These are phyloP conservation scores for Hanseniaspora nectarophila DNA, from an alignment of 805 yeast genomes.

Conservation along the genomic window DNA sequence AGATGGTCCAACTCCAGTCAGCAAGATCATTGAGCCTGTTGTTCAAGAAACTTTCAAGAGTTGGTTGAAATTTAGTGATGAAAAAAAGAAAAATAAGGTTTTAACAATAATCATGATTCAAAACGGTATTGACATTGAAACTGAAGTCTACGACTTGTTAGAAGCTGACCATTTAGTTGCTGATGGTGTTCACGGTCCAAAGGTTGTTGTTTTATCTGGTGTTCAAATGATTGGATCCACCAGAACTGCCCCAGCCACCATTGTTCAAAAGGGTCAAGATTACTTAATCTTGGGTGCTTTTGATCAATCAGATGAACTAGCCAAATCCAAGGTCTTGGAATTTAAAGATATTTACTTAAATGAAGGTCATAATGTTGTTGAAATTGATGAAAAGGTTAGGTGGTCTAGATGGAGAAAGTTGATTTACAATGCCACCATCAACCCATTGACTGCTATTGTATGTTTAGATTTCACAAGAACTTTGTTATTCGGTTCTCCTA, in stretches of 20 bases:
- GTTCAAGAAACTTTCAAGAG: constrained; percentile 23
- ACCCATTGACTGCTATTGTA: constrained; percentile 50
- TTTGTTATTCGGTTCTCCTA: constrained; percentile 15
- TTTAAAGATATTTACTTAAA: constrained; percentile 16
- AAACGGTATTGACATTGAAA: constrained; percentile 52
- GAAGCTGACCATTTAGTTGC: constrained; percentile 13
- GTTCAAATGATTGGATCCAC: constrained; percentile 18
- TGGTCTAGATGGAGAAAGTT: constrained; percentile 53
- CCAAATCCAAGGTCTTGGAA: constrained; percentile 14
- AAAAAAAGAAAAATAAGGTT: constrained; percentile 14
- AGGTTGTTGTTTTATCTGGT: constrained; percentile 16
- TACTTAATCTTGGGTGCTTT: constrained; percentile 17
- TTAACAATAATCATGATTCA: constrained; percentile 49
- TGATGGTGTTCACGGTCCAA: constrained; percentile 15
- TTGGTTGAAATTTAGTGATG: constrained; percentile 8
- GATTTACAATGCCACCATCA: constrained; percentile 56
- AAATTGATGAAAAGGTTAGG: constrained; percentile 17
- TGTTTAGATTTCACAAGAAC: constrained; percentile 26
- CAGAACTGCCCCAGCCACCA: constrained; percentile 19
- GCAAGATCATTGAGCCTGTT: constrained; percentile 40
- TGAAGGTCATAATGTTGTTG: constrained; percentile 18
- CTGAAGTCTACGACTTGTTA: constrained; percentile 35
- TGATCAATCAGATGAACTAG: constrained; percentile 16
- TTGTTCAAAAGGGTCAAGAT: constrained; percentile 16
- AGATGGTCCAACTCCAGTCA: constrained; percentile 34